Conservation (phyloP, 2,329 filamentous ascomycete species). For the Rhinocladiella mackenziei region DNA sequence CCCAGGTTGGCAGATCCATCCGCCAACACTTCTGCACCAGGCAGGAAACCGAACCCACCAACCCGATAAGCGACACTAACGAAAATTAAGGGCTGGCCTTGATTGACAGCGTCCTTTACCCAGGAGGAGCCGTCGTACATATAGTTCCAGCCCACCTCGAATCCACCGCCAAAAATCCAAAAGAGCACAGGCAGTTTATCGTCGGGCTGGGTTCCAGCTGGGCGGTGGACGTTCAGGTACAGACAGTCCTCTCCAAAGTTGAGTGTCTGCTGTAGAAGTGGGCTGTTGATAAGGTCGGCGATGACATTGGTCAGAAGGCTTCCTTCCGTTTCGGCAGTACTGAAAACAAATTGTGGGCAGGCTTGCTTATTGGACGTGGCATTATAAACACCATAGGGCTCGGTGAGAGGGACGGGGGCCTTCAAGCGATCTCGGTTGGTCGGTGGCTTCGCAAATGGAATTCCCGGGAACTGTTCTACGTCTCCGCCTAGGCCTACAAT, state of each 20-base stretch:
- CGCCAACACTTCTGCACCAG: conserved; percentile 32
- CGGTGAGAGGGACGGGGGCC: too few species aligned
- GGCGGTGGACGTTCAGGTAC: conserved; percentile 51
- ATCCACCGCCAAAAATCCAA: conserved; percentile 60
- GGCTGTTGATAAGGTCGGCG: too few species aligned
- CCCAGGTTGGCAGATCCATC: conserved; percentile 54
- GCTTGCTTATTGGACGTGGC: too few species aligned
- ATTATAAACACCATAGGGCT: too few species aligned
- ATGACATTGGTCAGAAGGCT: too few species aligned
- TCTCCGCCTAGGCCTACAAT: too few species aligned
- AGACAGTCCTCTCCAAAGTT: conserved; percentile 46
- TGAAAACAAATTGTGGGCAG: too few species aligned
- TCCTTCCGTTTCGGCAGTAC: too few species aligned
- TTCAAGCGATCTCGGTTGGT: too few species aligned
- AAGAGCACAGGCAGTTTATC: conserved; percentile 52
- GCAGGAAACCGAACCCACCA: conserved; percentile 52
- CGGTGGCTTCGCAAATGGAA: too few species aligned
- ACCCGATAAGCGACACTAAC: conserved; percentile 55
- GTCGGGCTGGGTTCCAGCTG: conserved; percentile 41
- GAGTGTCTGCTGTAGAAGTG: too few species aligned
- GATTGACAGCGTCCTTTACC: conserved; percentile 51
- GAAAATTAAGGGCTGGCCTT: conserved; percentile 52
- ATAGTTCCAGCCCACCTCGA: conserved; percentile 49
- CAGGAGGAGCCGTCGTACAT: conserved; percentile 62
- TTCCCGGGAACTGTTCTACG: too few species aligned